Evolutionary conservation across 75 land plant genomes (phyloP), one percentile per base, ranked within the genome.

Genomic region (Ceratopteris richardii): DNA sequence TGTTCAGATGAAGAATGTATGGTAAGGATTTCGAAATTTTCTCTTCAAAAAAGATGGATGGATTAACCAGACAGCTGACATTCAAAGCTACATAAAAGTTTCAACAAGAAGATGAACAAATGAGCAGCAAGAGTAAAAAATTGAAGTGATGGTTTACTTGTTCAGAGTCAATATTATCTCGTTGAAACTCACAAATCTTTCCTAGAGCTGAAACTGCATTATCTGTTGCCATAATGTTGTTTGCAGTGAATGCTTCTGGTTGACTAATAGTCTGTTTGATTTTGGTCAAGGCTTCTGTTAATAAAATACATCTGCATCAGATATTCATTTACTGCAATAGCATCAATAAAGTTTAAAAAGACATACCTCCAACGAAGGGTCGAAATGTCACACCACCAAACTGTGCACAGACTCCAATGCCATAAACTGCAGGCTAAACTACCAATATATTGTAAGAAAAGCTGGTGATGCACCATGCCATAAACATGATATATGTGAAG

Each of bases 181-280:
- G 79, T 60, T 87, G 84, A 61, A 80, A 83, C 21, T 74, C 79
- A 42, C 87, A 87, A 41, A 87, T 83, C 61, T 87, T 87, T 16
- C 91, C 91, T 23, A 87, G 63, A 13, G 91, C 91, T 54, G 91
- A 87, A 54, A 87, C 84, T 61, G 91, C 91, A 83, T 87, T 87
- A 46, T 87, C 91, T 58, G 86, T 80, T 37, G 92, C 88, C 92
- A 87, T 81, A 20, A 81, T 39, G 65, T 84, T 84, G 11, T 83
- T 88, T 46, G 79, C 25, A 18, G 82, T 68, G 23, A 48, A 56
- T 36, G 92, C 84, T 75, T 65, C 67, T n/a, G 92, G 80, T 50
- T 87, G 80, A 54, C 85, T 68, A 23, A 87, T 80, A 1, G 84
- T 82, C 44, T 63, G 44, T 69, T 84, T 84, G 27, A 87, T 22